phyloP scores from a whole-genome alignment of 768 basidiomycete genomes.

The Collybia sp. region DNA sequence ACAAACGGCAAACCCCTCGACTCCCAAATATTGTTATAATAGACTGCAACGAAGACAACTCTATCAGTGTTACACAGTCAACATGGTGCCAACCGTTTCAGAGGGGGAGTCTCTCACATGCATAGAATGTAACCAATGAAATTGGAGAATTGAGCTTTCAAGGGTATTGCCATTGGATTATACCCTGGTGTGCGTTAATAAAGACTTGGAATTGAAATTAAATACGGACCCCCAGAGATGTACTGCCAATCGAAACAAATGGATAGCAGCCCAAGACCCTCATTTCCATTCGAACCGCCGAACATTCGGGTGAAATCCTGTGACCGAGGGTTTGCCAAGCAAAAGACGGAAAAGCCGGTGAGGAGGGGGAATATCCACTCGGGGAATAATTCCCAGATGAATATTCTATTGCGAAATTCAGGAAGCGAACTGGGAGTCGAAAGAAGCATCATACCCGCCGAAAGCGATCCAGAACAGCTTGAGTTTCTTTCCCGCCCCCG shows the following conservation, averaged over 20 bases:
- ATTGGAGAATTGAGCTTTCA: constrained; percentile 43
- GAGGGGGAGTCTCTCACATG: constrained; percentile 28
- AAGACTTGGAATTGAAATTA: too few relatives aligned
- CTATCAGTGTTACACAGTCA: constrained; percentile 9
- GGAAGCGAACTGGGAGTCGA: constrained; percentile 11
- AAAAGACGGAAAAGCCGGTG: constrained; percentile 53
- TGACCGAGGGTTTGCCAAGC: constrained; percentile 44
- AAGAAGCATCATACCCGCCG: constrained; percentile 23
- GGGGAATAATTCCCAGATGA: constrained; percentile 46
- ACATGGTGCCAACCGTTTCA: background rate
- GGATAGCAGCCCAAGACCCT: constrained; percentile 56
- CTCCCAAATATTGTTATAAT: constrained; percentile 52
- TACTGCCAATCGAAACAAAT: constrained; percentile 64
- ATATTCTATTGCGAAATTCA: constrained; percentile 24
- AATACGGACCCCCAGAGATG: constrained; percentile 34
- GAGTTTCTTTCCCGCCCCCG: constrained; percentile 33
- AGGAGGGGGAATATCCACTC: constrained; percentile 59
- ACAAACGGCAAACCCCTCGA: constrained; percentile 29
- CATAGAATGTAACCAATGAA: constrained; percentile 45
- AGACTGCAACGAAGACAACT: constrained; percentile 44
- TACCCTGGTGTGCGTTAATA: constrained; percentile 9
- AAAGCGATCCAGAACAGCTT: constrained; percentile 46
- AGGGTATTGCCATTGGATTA: constrained; percentile 49
- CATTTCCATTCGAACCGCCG: constrained; percentile 62
- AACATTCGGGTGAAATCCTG: constrained; percentile 52